Conservation (phyloP, 225 moss, liverwort and hornwort species). For the Physcomitrellopsis africana region DNA sequence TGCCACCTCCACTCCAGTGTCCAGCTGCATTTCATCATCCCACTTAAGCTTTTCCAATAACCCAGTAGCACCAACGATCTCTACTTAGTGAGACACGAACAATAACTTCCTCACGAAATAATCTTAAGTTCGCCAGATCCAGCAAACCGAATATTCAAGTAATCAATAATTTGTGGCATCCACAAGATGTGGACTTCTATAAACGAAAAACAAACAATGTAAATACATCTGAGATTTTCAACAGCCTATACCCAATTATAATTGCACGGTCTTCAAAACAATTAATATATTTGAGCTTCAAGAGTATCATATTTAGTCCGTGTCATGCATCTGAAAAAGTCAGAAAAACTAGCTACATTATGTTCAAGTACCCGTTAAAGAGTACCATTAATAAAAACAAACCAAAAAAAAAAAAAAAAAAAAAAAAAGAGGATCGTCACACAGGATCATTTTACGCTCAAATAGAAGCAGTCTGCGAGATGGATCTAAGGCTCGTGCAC, state of each 20-base stretch:
- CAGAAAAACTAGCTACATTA: constrained; percentile 16
- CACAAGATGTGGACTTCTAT: background rate
- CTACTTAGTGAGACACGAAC: background rate
- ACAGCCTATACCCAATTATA: too few relatives aligned
- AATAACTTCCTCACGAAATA: background rate
- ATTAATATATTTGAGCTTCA: too few relatives aligned
- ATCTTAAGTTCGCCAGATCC: background rate
- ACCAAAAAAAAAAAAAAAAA: background rate
- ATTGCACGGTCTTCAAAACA: too few relatives aligned
- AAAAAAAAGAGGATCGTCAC: background rate
- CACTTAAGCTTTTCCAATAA: constrained; percentile 15
- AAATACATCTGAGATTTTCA: too few relatives aligned
- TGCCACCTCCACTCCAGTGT: constrained; percentile 68
- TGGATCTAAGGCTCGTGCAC: background rate
- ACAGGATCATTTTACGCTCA: background rate
- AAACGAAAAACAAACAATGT: too few relatives aligned
- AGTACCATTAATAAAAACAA: background rate
- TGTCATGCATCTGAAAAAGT: too few relatives aligned
- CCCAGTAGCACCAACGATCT: background rate
- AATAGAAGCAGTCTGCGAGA: background rate
- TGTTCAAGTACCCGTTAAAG: background rate
- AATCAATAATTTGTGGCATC: background rate
- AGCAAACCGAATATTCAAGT: background rate
- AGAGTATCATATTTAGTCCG: too few relatives aligned
- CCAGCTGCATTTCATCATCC: constrained; percentile 51